Conservation (phyloP, 148 eudicot species). For the Rheum nobile region DNA sequence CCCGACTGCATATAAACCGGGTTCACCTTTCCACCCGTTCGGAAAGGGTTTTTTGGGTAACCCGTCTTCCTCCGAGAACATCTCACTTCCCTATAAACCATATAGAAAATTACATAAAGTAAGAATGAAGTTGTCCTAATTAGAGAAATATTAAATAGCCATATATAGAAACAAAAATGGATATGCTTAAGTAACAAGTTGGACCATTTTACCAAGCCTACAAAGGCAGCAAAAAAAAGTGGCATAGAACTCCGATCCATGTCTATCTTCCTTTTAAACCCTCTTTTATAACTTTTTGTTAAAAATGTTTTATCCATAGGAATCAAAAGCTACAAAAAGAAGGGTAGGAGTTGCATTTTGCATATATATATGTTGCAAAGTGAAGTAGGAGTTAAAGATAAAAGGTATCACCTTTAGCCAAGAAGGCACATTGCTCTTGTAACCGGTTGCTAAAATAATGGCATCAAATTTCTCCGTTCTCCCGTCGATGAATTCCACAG, state of each 20-base stretch:
- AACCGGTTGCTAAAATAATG: slow-evolving; percentile 76
- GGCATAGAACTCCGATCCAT: neutral
- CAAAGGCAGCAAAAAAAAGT: neutral
- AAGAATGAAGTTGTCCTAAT: neutral
- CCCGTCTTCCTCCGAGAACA: slow-evolving; percentile 67
- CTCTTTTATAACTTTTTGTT: neutral
- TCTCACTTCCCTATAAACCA: slow-evolving; percentile 41
- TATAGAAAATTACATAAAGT: neutral
- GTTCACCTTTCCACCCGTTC: slow-evolving; percentile 74
- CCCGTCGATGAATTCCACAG: slow-evolving; percentile 58
- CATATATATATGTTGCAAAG: neutral
- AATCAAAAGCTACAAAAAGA: neutral
- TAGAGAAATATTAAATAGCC: neutral
- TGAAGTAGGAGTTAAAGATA: neutral
- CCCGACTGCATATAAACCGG: slow-evolving; percentile 74
- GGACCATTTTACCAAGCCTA: neutral
- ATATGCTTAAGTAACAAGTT: neutral
- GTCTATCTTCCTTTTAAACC: slow-evolving; percentile 10
- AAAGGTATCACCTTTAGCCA: slow-evolving; percentile 58
- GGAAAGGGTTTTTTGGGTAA: slow-evolving; percentile 61
- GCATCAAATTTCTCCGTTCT: slow-evolving; percentile 55
- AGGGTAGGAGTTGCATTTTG: neutral
- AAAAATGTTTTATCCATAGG: neutral
- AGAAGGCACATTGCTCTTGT: slow-evolving; percentile 80
- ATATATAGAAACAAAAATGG: neutral